Evolutionary conservation across 805 yeast genomes (phyloP).

Genomic region (Candida piceae): DNA sequence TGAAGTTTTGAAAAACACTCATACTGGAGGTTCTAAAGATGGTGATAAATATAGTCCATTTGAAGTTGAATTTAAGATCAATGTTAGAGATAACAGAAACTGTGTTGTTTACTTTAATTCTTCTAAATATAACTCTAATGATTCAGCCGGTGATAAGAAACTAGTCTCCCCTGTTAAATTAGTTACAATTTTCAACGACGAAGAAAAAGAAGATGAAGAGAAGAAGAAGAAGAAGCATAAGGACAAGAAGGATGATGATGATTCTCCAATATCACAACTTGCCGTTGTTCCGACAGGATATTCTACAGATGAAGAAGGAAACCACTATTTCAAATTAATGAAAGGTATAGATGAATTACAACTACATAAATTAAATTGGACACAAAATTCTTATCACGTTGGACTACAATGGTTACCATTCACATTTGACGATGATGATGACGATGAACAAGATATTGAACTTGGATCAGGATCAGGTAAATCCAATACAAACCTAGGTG

Average conservation of each 20-base stretch:
- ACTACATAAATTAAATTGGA: constrained; percentile 63
- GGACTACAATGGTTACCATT: constrained; percentile 77
- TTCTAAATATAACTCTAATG: constrained; percentile 32
- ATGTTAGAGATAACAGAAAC: constrained; percentile 55
- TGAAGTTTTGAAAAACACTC: constrained; percentile 46
- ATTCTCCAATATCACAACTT: constrained; percentile 1
- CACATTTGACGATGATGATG: constrained; percentile 38
- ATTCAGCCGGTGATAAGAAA: constrained; percentile 25
- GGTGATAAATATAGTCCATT: constrained; percentile 52
- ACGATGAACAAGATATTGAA: too few species aligned
- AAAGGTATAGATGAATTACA: constrained; percentile 62
- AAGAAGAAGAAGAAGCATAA: background rate
- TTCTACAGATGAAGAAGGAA: constrained; percentile 33
- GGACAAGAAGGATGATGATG: background rate
- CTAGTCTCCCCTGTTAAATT: constrained; percentile 58
- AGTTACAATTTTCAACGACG: constrained; percentile 43
- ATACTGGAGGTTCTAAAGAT: constrained; percentile 17
- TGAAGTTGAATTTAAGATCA: constrained; percentile 55
- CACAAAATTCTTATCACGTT: constrained; percentile 45
- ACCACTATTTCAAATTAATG: constrained; percentile 42
- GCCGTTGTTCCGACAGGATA: constrained; percentile 38
- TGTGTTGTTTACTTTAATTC: constrained; percentile 61
- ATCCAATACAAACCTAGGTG: constrained; percentile 36
- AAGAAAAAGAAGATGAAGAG: constrained; percentile 3
- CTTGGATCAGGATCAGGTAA: constrained; percentile 26